A percentile compares a stretch with the other conserved stretches of the same genome.
These are phyloP conservation scores for Asterella californica DNA, from an alignment of 225 moss, liverwort and hornwort species.

Conservation along the genomic window DNA sequence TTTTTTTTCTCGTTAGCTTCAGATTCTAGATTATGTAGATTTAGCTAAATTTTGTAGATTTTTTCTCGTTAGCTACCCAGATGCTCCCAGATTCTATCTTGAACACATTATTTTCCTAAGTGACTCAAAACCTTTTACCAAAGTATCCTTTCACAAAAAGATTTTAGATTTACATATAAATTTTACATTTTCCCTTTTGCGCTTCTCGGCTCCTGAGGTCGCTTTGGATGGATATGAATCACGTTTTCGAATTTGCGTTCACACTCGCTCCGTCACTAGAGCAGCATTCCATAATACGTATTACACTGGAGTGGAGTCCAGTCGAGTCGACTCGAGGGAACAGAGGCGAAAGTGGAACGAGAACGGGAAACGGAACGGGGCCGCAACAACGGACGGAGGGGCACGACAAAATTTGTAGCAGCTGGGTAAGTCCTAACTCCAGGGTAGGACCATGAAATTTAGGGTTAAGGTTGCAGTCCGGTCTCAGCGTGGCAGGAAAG, in stretches of 20 bases:
- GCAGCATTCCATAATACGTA: too few relatives aligned
- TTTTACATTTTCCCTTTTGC: too few relatives aligned
- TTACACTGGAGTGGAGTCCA: neutral
- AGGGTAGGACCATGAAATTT: conserved; percentile 33
- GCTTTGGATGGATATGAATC: neutral
- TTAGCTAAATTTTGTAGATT: too few relatives aligned
- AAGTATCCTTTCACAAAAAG: too few relatives aligned
- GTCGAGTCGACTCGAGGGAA: neutral
- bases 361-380: neutral
- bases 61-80: too few relatives aligned
- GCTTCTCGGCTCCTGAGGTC: neutral
- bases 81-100: too few relatives aligned
- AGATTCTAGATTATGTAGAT: too few relatives aligned
- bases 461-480: conserved; percentile 19
- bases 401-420: neutral
- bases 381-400: neutral
- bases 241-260: neutral
- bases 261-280: neutral
- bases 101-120: too few relatives aligned
- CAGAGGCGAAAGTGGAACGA: too few relatives aligned
- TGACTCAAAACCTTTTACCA: too few relatives aligned
- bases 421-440: conserved; percentile 7
- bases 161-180: too few relatives aligned
- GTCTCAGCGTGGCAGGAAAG: conserved; percentile 4
- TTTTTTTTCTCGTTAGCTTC: too few relatives aligned